phyloP scores from a whole-genome alignment of 768 basidiomycete genomes.

The Auricularia cornea region DNA sequence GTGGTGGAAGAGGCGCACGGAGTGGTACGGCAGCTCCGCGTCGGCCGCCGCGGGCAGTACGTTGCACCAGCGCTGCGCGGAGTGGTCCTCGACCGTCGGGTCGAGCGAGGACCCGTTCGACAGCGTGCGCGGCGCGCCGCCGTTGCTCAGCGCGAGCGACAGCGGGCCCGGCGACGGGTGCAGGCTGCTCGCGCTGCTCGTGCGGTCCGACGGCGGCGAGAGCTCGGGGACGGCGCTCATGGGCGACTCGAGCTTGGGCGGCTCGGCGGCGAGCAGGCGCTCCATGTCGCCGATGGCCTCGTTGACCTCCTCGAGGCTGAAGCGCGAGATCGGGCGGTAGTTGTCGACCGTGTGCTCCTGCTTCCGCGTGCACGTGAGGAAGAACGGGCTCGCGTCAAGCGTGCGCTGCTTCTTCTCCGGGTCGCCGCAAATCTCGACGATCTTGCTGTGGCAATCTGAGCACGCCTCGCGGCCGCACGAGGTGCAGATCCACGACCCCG shows the following conservation, averaged over 20 bases:
- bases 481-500: slow-evolving; percentile 85
- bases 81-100: background rate
- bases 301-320: slow-evolving; percentile 54
- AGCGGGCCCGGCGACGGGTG: slow-evolving; percentile 3
- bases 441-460: slow-evolving; percentile 67
- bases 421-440: slow-evolving; percentile 48
- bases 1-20: slow-evolving; percentile 38
- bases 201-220: slow-evolving; percentile 2
- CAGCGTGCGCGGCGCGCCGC: background rate
- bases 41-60: slow-evolving; percentile 5
- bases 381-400: slow-evolving; percentile 50
- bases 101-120: background rate
- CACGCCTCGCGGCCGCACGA: slow-evolving; percentile 87
- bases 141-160: background rate
- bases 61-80: background rate
- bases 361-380: slow-evolving; percentile 60
- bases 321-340: slow-evolving; percentile 77
- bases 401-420: slow-evolving; percentile 49
- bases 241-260: background rate
- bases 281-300: slow-evolving; percentile 63
- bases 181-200: slow-evolving; percentile 7
- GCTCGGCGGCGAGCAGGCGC: slow-evolving; percentile 20
- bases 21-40: slow-evolving; percentile 36
- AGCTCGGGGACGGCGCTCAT: background rate
- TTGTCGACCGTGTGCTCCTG: slow-evolving; percentile 59